Evolutionary conservation across 352 stramenopile genomes (phyloP), one percentile per base, ranked within the genome.

Genomic region (Globisporangium yorkense): DNA sequence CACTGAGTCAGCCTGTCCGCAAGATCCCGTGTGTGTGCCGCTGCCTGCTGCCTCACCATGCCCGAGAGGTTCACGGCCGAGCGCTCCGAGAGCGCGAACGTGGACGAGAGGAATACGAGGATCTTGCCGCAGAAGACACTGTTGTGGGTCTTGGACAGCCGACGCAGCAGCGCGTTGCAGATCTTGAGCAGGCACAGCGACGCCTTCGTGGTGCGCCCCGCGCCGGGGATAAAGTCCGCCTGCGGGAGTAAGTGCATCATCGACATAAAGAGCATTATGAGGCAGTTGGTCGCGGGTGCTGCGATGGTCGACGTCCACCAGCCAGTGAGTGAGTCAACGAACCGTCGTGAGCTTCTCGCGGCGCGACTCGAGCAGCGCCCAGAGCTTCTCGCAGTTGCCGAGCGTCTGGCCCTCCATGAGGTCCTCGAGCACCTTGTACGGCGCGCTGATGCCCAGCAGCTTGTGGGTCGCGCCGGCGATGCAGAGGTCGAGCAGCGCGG

Each of bases 41-140:
- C 24, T 27, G 24, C 24, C 24, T 1, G 24, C 24, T 43, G 7
- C 39, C 56, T 18, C 49, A 86, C 77, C 55, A 89, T 91, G 58
- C 85, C 84, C 15, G 77, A 77, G 18, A 93, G 57, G 61, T 95
- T 95, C 5, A 95, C 81, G 27, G 81, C 85, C 43, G 85, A 95
- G 27, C 84, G 81, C 65, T 95, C 85, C 31, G 83, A 92, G 9
- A 95, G 68, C 33, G 83, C 72, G 27, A 95, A 95, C 24, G 78
- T 92, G 51, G 88, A 95, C 44, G 85, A 92, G 61, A 95, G 72
- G 61, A 95, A 93, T 49, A 93, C 64, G 40, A 95, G 62, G 61
- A 95, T 95, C 61, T 87, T 87, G 45, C 85, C 85, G 48, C 85
- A 95, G 46, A 95, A 95, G n/a, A 95, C 83, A 54, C 80, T 95